A percentile compares a stretch with the other conserved stretches of the same genome.
Evolutionary conservation across 2,329 filamentous ascomycete species (phyloP).

Genomic region (Neobulgaria alba): DNA sequence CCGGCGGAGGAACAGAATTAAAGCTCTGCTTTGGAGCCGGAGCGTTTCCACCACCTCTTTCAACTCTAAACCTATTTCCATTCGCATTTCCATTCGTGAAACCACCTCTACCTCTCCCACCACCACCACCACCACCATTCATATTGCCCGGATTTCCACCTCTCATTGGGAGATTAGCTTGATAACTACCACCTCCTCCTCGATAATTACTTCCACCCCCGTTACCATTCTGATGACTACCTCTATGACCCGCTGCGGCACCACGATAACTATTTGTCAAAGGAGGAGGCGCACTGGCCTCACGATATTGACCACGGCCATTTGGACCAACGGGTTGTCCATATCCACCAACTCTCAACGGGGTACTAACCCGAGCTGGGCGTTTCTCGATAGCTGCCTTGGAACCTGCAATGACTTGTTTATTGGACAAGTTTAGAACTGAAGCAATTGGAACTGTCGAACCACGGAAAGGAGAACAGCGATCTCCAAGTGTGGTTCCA

Average conservation of each 20-base stretch:
- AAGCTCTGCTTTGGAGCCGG: constrained; percentile 32
- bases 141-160: constrained; percentile 6
- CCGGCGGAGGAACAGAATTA: constrained; percentile 52
- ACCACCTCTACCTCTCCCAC: constrained; percentile 16
- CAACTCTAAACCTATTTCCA: constrained; percentile 13
- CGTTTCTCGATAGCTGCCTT: constrained; percentile 48
- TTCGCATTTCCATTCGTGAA: constrained; percentile 5
- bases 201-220: constrained; percentile 29
- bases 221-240: constrained; percentile 32
- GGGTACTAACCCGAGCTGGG: constrained; percentile 37
- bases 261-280: constrained; percentile 50
- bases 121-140: constrained; percentile 10
- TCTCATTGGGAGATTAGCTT: constrained; percentile 21
- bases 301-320: constrained; percentile 52
- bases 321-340: constrained; percentile 46
- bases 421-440: constrained; percentile 78
- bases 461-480: constrained; percentile 87
- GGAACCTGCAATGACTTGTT: constrained; percentile 67
- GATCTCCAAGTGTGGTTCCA: constrained; percentile 81
- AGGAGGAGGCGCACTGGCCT: constrained; percentile 46
- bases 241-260: constrained; percentile 42
- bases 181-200: constrained; percentile 23
- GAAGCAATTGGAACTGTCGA: constrained; percentile 84
- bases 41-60: constrained; percentile 15
- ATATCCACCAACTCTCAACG: constrained; percentile 45